Evolutionary conservation across 2,329 filamentous ascomycete species (phyloP).

Genomic region (Fusarium illudens): DNA sequence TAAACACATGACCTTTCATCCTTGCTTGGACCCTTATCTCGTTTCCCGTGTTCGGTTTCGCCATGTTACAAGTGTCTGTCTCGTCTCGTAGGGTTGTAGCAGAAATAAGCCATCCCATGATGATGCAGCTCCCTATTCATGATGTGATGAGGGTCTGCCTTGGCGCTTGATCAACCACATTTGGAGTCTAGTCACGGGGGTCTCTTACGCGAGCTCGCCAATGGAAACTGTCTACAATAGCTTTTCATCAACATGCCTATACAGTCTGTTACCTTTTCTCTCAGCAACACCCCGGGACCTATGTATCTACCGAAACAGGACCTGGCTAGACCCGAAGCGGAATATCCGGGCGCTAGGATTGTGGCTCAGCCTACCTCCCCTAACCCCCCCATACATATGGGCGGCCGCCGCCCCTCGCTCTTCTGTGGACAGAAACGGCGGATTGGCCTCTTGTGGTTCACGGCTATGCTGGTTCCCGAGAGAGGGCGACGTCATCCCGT

Average conservation of each 20-base stretch:
- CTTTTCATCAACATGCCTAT: neutral
- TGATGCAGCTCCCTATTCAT: neutral
- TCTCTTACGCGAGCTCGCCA: neutral
- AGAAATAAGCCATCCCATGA: neutral
- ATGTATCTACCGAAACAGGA: neutral
- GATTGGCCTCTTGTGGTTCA: neutral
- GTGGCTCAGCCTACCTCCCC: conserved; percentile 3
- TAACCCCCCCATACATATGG: no score
- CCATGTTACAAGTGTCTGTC: neutral
- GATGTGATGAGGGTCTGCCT: neutral
- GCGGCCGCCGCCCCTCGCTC: no score
- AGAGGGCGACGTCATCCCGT: neutral
- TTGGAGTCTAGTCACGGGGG: neutral
- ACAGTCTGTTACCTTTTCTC: neutral
- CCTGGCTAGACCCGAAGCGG: neutral
- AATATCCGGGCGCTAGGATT: neutral
- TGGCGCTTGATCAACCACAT: neutral
- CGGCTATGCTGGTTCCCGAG: neutral
- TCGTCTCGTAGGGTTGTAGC: neutral
- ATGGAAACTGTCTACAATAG: neutral
- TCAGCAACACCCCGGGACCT: neutral
- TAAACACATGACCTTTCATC: neutral
- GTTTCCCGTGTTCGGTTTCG: neutral
- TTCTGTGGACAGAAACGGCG: no score
- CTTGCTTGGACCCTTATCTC: neutral